These are phyloP conservation scores for Cytidiella melzeri DNA, from an alignment of 768 basidiomycete genomes.

Conservation along the genomic window DNA sequence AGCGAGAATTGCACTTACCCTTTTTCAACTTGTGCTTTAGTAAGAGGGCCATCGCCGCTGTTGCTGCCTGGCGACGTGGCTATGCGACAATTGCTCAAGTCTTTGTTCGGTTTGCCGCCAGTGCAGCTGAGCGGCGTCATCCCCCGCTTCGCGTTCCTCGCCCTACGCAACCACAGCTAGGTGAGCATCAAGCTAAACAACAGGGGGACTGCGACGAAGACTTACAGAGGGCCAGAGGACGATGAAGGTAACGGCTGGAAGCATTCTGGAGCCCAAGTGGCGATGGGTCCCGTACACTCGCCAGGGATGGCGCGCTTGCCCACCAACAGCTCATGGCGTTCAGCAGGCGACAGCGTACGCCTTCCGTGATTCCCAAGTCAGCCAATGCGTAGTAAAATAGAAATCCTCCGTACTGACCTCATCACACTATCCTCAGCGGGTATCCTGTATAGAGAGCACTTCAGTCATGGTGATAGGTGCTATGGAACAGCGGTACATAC, in stretches of 20 bases:
- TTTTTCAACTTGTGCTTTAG: no score
- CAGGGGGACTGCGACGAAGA: neutral
- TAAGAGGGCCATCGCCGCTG: no score
- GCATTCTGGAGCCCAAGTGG: neutral
- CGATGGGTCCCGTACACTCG: neutral
- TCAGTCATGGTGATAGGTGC: neutral
- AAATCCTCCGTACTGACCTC: neutral
- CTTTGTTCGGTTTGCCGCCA: no score
- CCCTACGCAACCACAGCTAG: no score
- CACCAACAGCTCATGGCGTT: neutral
- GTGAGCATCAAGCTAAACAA: neutral
- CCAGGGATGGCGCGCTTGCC: neutral
- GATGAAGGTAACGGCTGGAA: neutral
- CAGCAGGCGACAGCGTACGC: neutral
- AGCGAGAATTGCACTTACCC: no score
- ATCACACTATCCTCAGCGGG: neutral
- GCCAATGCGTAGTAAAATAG: neutral
- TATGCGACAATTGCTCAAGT: no score
- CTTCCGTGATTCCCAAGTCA: neutral
- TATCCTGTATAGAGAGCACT: neutral
- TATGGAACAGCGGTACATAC: neutral
- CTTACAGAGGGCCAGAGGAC: neutral
- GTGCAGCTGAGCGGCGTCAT: no score
- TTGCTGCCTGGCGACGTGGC: no score
- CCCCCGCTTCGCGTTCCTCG: neutral